Evolutionary conservation across 2,329 filamentous ascomycete genomes (phyloP).

Genomic region (Xylariaceae sp.): DNA sequence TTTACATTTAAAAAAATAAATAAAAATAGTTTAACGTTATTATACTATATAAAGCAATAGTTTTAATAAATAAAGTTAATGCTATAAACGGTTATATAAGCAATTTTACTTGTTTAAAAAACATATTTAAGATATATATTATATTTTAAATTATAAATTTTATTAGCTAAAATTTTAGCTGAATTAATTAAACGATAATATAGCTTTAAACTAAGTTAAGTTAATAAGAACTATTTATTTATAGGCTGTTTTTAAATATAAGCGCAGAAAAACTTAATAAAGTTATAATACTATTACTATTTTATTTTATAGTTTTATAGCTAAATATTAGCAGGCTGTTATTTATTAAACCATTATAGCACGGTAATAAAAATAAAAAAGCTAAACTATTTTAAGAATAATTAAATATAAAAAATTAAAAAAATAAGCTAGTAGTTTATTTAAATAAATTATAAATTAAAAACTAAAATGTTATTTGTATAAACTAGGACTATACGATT

Average conservation of each 20-base stretch:
- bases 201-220: not conserved
- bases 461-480: not conserved
- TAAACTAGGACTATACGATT: not conserved
- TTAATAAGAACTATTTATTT: not conserved
- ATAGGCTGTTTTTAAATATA: not conserved
- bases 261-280: not conserved
- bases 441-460: not conserved
- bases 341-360: not conserved
- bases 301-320: not conserved
- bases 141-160: not conserved
- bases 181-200: not conserved
- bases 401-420: not conserved
- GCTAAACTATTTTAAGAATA: not conserved
- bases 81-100: not conserved
- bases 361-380: not conserved
- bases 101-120: not conserved
- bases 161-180: not conserved
- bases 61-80: not conserved
- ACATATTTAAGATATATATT: not conserved
- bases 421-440: not conserved
- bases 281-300: not conserved
- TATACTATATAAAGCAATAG: not conserved
- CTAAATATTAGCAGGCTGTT: not conserved
- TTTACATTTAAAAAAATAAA: not conserved
- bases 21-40: not conserved